These are phyloP conservation scores for Apiospora pterosperma DNA, from an alignment of 2,329 filamentous ascomycete species.

Conservation along the genomic window DNA sequence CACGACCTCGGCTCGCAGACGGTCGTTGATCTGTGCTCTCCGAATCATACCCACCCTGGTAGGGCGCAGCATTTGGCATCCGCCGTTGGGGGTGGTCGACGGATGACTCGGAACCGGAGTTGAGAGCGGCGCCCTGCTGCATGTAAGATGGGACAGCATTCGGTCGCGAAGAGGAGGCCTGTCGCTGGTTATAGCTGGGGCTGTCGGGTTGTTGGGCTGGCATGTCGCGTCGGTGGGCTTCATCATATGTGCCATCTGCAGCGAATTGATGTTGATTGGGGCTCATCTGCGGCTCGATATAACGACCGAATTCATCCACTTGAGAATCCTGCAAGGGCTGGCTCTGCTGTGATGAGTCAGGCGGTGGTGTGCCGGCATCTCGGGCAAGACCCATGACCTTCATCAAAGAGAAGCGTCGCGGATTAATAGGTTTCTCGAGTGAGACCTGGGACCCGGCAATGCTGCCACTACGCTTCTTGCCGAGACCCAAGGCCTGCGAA, in stretches of 20 bases:
- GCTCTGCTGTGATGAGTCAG: conserved; percentile 51
- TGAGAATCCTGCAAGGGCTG: conserved; percentile 49
- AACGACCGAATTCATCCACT: conserved; percentile 33
- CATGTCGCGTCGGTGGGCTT: conserved; percentile 27
- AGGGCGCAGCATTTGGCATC: conserved; percentile 39
- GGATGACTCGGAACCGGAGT: conserved; percentile 52
- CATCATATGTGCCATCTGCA: conserved; percentile 34
- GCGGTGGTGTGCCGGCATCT: conserved; percentile 45
- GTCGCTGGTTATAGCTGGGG: conserved; percentile 38
- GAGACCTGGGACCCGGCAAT: conserved; percentile 55
- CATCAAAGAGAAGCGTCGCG: conserved; percentile 68
- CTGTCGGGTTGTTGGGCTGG: conserved; percentile 26
- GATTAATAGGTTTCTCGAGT: conserved; percentile 47
- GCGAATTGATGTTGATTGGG: conserved; percentile 24
- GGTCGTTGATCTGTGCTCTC: conserved; percentile 36
- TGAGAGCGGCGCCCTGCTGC: conserved; percentile 42
- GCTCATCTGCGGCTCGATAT: conserved; percentile 24
- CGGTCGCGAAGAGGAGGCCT: conserved; percentile 36
- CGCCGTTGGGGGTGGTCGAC: conserved; percentile 42
- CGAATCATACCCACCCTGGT: conserved; percentile 40
- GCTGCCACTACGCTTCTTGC: conserved; percentile 69
- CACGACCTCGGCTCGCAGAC: conserved; percentile 38
- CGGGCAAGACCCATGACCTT: conserved; percentile 61
- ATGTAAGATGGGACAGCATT: conserved; percentile 46
- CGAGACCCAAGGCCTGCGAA: conserved; percentile 54